phyloP scores from a whole-genome alignment of 2,329 filamentous ascomycete genomes.

The Bipolaris victoriae region DNA sequence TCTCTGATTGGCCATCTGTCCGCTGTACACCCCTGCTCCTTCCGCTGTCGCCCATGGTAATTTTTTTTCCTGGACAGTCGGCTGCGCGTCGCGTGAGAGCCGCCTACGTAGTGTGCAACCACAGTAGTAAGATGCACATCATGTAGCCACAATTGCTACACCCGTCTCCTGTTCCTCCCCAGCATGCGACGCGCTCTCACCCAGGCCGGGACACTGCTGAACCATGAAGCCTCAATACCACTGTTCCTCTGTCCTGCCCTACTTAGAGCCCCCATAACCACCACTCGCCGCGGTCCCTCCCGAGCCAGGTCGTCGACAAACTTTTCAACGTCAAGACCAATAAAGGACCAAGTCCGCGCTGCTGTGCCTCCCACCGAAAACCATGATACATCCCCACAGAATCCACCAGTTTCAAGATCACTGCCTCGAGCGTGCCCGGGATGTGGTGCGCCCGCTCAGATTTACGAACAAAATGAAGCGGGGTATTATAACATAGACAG shows the following conservation, averaged over 20 bases:
- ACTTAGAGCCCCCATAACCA: constrained; percentile 24
- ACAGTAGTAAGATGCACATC: background rate
- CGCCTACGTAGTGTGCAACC: background rate
- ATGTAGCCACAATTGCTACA: background rate
- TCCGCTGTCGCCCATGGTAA: constrained; percentile 20
- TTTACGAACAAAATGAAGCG: constrained; percentile 59
- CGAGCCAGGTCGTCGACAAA: constrained; percentile 12
- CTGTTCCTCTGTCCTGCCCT: constrained; percentile 46
- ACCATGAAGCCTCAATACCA: constrained; percentile 37
- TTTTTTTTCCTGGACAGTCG: constrained; percentile 29
- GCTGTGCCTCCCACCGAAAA: constrained; percentile 15
- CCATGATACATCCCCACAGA: constrained; percentile 1
- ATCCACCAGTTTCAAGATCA: constrained; percentile 12
- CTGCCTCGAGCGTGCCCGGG: constrained; percentile 65
- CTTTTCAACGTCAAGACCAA: constrained; percentile 35
- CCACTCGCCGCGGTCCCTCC: constrained; percentile 16
- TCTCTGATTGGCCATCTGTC: constrained; percentile 25
- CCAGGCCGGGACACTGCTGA: constrained; percentile 36
- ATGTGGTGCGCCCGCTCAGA: constrained; percentile 67
- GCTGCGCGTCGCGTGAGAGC: constrained; percentile 17
- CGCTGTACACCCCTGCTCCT: constrained; percentile 17
- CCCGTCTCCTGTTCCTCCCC: background rate
- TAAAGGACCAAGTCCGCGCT: constrained; percentile 24
- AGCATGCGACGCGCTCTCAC: constrained; percentile 44
- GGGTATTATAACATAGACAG: constrained; percentile 63